Evolutionary conservation across 2,329 filamentous ascomycete species (phyloP), one percentile per base, ranked within the genome.

Genomic region (Claviceps monticola): DNA sequence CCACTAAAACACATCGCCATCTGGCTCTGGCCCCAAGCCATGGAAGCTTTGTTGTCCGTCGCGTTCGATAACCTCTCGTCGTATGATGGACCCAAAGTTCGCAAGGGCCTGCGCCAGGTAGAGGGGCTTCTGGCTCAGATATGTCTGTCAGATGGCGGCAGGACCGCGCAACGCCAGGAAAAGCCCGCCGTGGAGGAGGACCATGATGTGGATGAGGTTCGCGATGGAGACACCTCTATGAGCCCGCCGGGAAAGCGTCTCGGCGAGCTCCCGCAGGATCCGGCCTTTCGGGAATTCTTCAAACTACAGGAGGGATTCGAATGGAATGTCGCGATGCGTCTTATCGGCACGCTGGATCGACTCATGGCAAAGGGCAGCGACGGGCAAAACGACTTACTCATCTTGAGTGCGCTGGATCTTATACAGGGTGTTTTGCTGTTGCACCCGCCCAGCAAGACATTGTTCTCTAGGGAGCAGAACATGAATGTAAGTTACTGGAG

Each of bases 11-110:
- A 13, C 17, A 21, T 43, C 41, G 11, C 19, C 9, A 42, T 11
- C 9, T 11, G 29, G 29, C 29, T 42, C 17, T 42, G 14, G 9
- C 26, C 47, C 51, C 62, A 68, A 60, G 21, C 16, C 62, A 97
- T 97, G 93, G 93, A 97, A 73, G 82, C 86, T 50, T 79, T 97
- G 29, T 76, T 97, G 52, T 94, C 88, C 45, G 82, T 95, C 66
- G 89, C 91, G 55, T 97, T 97, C 70, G 90, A 96, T 73, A 95
- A 95, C 70, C 84, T 96, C 58, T 94, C 90, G 55, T 96, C 90
- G 48, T 90, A 90, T 67, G 89, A 96, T 61, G 83, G 83, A 53
- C 76, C 78, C 66, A 95, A 95, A 72, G 86, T 97, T 64, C 84
- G 88, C 60, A 97, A 96, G 72, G 93, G 91, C 49, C 72, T 97